Conservation (phyloP, 306 rosid species). For the Cucumis hystrix region DNA sequence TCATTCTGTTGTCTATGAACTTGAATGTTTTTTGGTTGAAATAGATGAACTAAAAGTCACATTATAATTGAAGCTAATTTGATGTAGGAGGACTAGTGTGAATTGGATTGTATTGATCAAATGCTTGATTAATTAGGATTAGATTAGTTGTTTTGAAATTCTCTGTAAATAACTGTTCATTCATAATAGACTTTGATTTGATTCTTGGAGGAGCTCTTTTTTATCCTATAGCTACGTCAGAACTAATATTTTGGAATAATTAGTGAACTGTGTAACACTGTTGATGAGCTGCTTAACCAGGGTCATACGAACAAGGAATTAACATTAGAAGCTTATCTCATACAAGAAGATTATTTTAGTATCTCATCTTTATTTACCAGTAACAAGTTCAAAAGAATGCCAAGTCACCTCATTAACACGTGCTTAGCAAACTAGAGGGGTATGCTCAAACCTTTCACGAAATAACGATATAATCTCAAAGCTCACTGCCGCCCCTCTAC, state of each 20-base stretch:
- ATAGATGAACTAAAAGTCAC: background rate
- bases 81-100: too few relatives aligned
- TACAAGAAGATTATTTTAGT: background rate
- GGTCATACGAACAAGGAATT: background rate
- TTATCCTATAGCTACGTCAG: too few relatives aligned
- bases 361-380: background rate
- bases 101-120: too few relatives aligned
- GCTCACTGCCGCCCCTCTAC: background rate
- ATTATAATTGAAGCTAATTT: background rate
- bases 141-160: too few relatives aligned
- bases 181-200: too few relatives aligned
- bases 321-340: background rate
- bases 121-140: too few relatives aligned
- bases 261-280: background rate
- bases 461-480: background rate
- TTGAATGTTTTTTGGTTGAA: background rate
- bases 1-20: background rate
- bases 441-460: background rate
- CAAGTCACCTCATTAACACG: background rate
- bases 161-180: too few relatives aligned
- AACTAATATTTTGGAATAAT: background rate
- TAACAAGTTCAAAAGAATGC: background rate
- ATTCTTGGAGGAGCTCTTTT: too few relatives aligned
- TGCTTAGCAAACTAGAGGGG: background rate
- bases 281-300: background rate